Percentiles rank a stretch among this genome's conserved stretches.
These are phyloP conservation scores for Phytophthora tubulina DNA, from an alignment of 352 stramenopile species.

Conservation along the genomic window DNA sequence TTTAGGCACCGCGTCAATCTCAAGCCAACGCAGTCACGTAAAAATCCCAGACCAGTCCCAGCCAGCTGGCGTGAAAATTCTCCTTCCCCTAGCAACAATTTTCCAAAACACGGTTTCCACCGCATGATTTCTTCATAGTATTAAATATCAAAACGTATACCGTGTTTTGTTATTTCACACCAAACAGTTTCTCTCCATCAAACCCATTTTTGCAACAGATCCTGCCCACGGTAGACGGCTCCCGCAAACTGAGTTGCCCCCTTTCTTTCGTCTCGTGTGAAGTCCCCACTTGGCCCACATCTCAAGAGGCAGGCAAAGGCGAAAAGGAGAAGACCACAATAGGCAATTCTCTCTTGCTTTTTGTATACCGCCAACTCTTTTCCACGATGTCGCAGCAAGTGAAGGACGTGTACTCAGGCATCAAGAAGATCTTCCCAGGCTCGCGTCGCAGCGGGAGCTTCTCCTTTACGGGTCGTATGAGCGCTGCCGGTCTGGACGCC, in stretches of 20 bases:
- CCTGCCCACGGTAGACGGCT: neutral
- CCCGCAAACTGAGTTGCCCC: conserved; percentile 30
- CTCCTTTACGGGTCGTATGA: conserved; percentile 51
- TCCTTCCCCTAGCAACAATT: neutral
- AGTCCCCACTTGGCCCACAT: conserved; percentile 26
- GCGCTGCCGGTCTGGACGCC: conserved; percentile 24
- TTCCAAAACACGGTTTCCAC: conserved; percentile 7
- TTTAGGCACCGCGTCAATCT: conserved; percentile 13
- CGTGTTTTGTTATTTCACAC: conserved; percentile 2
- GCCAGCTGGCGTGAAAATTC: neutral
- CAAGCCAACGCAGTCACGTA: neutral
- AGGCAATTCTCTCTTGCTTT: neutral
- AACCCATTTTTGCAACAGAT: conserved; percentile 13
- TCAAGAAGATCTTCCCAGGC: conserved; percentile 83
- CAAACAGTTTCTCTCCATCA: neutral
- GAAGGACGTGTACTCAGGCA: conserved; percentile 82
- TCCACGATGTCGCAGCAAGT: conserved; percentile 71
- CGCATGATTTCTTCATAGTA: neutral
- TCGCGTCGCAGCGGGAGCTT: conserved; percentile 61
- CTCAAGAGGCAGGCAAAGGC: conserved; percentile 27
- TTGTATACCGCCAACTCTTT: conserved; percentile 16
- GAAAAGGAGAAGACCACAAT: too few relatives aligned
- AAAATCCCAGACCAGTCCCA: conserved; percentile 23
- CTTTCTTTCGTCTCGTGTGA: conserved; percentile 24
- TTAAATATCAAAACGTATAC: neutral